These are phyloP conservation scores for Phytophthora tubulina DNA, from an alignment of 352 stramenopile species.

Conservation along the genomic window DNA sequence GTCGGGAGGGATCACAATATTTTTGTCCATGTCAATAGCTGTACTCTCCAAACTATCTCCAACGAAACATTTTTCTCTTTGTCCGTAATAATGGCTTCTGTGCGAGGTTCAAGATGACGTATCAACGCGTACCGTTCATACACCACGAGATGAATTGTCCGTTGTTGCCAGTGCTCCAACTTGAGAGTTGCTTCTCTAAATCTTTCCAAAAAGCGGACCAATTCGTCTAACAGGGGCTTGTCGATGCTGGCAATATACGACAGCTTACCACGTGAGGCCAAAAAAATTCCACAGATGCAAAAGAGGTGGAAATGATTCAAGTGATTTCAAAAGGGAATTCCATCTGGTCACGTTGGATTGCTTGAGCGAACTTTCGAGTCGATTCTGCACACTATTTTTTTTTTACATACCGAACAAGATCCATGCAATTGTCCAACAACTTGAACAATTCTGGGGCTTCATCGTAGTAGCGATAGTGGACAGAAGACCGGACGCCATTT, in stretches of 20 bases:
- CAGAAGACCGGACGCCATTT: background rate
- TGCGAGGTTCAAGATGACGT: no score
- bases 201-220: background rate
- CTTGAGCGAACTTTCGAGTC: background rate
- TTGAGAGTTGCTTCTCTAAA: background rate
- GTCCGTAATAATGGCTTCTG: no score
- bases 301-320: background rate
- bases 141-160: background rate
- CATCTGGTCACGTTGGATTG: background rate
- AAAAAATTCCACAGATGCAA: no score
- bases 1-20: no score
- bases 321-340: background rate
- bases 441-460: background rate
- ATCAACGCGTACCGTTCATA: background rate
- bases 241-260: background rate
- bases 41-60: no score
- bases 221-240: background rate
- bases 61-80: no score
- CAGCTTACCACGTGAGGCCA: background rate
- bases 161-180: background rate
- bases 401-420: background rate
- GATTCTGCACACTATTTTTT: background rate
- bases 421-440: background rate
- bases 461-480: background rate
- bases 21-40: no score